These are phyloP conservation scores for Botrytis paeoniae DNA, from an alignment of 2,329 filamentous ascomycete species.

Conservation along the genomic window DNA sequence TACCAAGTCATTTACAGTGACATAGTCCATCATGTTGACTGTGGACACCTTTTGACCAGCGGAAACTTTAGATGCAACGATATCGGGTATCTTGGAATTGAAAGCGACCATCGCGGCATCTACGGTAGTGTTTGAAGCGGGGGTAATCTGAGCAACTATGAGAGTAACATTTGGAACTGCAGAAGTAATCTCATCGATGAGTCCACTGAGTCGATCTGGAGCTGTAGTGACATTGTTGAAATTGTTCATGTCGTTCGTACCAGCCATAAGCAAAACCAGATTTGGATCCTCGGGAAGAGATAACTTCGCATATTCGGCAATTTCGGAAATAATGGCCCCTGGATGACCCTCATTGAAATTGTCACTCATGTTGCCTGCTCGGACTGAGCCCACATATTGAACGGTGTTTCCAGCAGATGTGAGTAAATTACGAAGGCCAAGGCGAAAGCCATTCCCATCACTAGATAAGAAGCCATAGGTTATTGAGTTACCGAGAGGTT, in stretches of 20 bases:
- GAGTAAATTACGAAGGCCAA: conserved; percentile 33
- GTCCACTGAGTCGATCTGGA: conserved; percentile 36
- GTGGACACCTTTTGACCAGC: conserved; percentile 20
- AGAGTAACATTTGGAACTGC: conserved; percentile 38
- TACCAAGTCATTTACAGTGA: conserved; percentile 15
- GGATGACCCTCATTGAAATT: conserved; percentile 39
- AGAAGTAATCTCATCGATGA: conserved; percentile 38
- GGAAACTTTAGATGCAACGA: conserved; percentile 19
- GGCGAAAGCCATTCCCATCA: conserved; percentile 42
- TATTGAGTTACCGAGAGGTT: conserved; percentile 41
- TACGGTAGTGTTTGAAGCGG: conserved; percentile 3
- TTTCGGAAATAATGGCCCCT: conserved; percentile 37
- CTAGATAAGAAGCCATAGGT: conserved; percentile 37
- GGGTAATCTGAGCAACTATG: conserved; percentile 41
- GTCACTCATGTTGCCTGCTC: conserved; percentile 38
- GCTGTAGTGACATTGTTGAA: conserved; percentile 32
- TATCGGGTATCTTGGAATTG: conserved; percentile 25
- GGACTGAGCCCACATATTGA: conserved; percentile 38
- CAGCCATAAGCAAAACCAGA: conserved; percentile 37
- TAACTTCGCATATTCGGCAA: conserved; percentile 27
- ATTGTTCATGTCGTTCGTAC: conserved; percentile 39
- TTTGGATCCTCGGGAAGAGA: conserved; percentile 34
- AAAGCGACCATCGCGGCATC: conserved; percentile 15
- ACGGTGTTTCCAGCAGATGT: conserved; percentile 26
- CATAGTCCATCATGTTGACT: conserved; percentile 22